These are phyloP conservation scores for Naganishia albida DNA, from an alignment of 1,284 basidiomycete genomes.

Conservation along the genomic window DNA sequence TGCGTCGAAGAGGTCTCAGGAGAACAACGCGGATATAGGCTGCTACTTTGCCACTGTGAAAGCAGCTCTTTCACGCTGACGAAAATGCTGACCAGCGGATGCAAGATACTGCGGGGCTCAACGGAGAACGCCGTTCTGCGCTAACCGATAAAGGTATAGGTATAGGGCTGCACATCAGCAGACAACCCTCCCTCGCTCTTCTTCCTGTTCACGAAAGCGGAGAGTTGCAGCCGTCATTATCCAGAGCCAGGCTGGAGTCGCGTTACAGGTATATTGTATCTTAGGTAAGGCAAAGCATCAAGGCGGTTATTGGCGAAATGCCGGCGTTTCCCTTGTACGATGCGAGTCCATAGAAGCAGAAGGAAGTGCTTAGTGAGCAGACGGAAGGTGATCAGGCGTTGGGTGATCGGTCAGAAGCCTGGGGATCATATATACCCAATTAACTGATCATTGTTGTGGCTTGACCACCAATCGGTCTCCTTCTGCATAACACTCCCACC, in stretches of 20 bases:
- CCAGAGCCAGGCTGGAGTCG: not conserved
- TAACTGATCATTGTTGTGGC: not conserved
- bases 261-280: not conserved
- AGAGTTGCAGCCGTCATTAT: too few species aligned
- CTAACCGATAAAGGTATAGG: not conserved
- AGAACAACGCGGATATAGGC: too few species aligned
- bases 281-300: not conserved
- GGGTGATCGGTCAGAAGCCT: not conserved
- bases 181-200: not conserved
- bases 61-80: too few species aligned
- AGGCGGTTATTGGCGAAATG: slow-evolving; percentile 14
- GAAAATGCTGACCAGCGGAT: not conserved
- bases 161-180: slow-evolving; percentile 10
- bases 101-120: not conserved
- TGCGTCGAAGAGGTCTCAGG: too few species aligned
- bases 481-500: not conserved
- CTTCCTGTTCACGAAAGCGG: not conserved
- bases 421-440: not conserved
- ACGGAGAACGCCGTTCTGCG: not conserved
- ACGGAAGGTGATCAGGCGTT: too few species aligned
- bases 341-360: not conserved
- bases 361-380: not conserved
- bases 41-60: too few species aligned
- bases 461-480: too few species aligned
- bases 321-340: slow-evolving; percentile 1